Percentiles rank a stretch among this genome's conserved stretches.
Conservation (phyloP, 1,284 basidiomycete genomes). For the Amylostereum areolatum region DNA sequence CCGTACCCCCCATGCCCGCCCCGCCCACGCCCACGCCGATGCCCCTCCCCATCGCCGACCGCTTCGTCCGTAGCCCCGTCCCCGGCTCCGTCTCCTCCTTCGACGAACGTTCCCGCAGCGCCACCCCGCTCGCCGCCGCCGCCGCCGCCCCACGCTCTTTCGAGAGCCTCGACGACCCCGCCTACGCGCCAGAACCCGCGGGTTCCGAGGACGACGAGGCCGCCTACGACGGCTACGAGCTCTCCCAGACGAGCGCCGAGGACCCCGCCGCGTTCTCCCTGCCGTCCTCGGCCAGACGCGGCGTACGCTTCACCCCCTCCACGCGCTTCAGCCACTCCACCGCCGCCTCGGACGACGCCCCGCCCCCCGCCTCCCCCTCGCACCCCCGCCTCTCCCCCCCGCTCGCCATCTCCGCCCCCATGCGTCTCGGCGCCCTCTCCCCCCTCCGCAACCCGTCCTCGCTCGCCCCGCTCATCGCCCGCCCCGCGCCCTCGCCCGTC, state of each 20-base stretch:
- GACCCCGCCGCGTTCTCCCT: too few species aligned
- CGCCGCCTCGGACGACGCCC: neutral
- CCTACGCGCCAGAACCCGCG: neutral
- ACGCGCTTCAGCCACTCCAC: conserved; percentile 3
- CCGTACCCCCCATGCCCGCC: conserved; percentile 25
- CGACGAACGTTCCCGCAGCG: conserved; percentile 13
- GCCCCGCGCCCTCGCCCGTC: conserved; percentile 14
- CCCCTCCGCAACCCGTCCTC: conserved; percentile 5
- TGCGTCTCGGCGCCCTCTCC: conserved; percentile 1
- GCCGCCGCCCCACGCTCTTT: neutral
- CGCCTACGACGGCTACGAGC: too few species aligned
- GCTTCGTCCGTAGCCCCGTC: conserved; percentile 32
- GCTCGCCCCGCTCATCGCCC: conserved; percentile 2
- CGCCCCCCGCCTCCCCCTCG: neutral
- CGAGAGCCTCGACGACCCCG: neutral
- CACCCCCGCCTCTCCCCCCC: conserved; percentile 4
- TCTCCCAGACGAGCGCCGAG: too few species aligned
- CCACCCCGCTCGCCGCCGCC: conserved; percentile 14
- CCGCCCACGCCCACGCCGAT: conserved; percentile 26
- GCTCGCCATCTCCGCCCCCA: neutral
- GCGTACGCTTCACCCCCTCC: conserved; percentile 12
- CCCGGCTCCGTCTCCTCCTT: conserved; percentile 7
- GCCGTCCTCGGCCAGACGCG: neutral
- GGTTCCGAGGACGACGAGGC: neutral
- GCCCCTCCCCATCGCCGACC: conserved; percentile 45